A percentile compares a stretch with the other conserved stretches of the same genome.
phyloP scores from a whole-genome alignment of 2,329 filamentous ascomycete genomes.

The Cercospora sp. region DNA sequence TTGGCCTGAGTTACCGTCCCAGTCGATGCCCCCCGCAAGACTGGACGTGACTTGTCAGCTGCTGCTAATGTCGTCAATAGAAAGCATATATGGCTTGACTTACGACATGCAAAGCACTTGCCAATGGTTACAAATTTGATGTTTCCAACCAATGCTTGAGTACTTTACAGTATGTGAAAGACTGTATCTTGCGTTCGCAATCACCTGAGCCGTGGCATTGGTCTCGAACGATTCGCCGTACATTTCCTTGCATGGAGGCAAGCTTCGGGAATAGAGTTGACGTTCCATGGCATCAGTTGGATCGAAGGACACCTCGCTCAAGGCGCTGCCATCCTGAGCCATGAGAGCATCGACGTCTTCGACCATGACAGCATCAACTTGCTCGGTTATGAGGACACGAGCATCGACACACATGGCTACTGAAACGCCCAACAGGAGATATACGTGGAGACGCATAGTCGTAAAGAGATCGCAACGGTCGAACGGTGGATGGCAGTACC shows the following conservation, averaged over 20 bases:
- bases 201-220: neutral
- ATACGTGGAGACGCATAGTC: neutral
- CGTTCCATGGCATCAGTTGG: neutral
- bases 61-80: neutral
- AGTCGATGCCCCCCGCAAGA: neutral
- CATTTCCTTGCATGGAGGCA: neutral
- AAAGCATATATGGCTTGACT: neutral
- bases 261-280: neutral
- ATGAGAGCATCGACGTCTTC: neutral
- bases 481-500: neutral
- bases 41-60: neutral
- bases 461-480: neutral
- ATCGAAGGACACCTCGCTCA: neutral
- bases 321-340: neutral
- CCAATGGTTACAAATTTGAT: neutral
- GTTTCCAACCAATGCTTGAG: neutral
- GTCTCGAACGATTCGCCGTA: neutral
- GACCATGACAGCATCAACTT: neutral
- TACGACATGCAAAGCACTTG: neutral
- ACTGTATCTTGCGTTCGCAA: neutral
- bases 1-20: neutral
- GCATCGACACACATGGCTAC: neutral
- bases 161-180: neutral
- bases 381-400: neutral
- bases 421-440: neutral